A percentile compares a stretch with the other conserved stretches of the same genome.
phyloP scores from a whole-genome alignment of 768 basidiomycete species.

The Suillus placidus region DNA sequence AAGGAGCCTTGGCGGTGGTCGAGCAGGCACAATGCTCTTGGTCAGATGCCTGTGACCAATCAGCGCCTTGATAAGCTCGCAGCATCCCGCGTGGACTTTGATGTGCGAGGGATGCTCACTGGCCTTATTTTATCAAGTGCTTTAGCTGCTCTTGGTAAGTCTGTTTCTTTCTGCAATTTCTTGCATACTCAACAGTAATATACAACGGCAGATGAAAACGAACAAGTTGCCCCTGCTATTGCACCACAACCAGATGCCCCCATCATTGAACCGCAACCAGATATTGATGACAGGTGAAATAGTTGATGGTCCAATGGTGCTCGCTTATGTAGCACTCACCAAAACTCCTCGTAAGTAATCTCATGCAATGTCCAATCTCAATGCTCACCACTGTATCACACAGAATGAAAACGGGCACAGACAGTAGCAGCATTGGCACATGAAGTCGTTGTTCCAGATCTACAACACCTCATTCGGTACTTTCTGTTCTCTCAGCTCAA shows the following conservation, averaged over 20 bases:
- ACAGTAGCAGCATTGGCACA: neutral
- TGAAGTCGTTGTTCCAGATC: neutral
- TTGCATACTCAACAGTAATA: neutral
- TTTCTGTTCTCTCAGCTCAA: neutral
- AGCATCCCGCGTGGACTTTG: neutral
- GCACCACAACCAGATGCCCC: neutral
- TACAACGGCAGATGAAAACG: neutral
- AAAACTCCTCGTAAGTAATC: neutral
- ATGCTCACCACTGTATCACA: neutral
- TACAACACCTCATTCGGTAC: neutral
- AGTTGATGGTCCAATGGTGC: neutral
- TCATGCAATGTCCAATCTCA: neutral
- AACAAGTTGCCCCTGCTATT: neutral
- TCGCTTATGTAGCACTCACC: neutral
- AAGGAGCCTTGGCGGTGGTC: neutral
- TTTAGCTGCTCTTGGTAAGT: neutral
- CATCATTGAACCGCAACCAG: neutral
- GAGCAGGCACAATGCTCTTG: neutral
- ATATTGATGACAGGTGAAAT: neutral
- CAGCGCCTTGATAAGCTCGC: neutral
- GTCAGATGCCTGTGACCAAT: neutral
- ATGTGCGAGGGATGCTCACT: slow-evolving; percentile 15
- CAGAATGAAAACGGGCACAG: neutral
- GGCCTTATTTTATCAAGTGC: neutral
- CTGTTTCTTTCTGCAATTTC: neutral